Conservation (phyloP, 2,329 filamentous ascomycete species). For the Botrytis porri region DNA sequence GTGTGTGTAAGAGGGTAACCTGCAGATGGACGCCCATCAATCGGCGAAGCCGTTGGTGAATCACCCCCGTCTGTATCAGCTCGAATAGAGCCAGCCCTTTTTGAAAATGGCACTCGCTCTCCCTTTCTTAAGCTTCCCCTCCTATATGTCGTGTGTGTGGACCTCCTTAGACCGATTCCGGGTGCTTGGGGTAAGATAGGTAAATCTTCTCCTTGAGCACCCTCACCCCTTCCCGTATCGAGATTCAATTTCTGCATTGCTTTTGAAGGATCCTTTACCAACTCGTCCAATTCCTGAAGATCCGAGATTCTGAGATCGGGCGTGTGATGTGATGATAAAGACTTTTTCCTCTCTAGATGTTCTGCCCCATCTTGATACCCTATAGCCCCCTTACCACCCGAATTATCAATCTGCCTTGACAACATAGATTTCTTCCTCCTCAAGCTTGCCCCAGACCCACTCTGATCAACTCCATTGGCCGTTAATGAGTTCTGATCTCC, state of each 20-base stretch:
- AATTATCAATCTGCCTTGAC: conserved; percentile 82
- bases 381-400: conserved; percentile 53
- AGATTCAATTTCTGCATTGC: conserved; percentile 65
- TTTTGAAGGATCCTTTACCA: conserved; percentile 76
- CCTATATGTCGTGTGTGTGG: conserved; percentile 87
- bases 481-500: conserved; percentile 64
- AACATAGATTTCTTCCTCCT: conserved; percentile 93
- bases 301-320: conserved; percentile 61
- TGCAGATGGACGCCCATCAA: conserved; percentile 42
- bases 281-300: conserved; percentile 67
- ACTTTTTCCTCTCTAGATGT: conserved; percentile 69
- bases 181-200: conserved; percentile 78
- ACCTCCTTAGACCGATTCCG: conserved; percentile 78
- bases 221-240: conserved; percentile 33
- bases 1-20: conserved; percentile 52
- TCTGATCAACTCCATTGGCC: conserved; percentile 53
- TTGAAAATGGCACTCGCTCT: conserved; percentile 71
- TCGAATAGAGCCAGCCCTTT: conserved; percentile 59
- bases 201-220: conserved; percentile 61
- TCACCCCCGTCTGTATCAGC: conserved; percentile 59
- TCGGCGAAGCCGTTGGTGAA: conserved; percentile 47
- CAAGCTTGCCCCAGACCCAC: conserved; percentile 58
- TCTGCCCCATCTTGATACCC: conserved; percentile 84
- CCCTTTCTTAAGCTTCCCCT: conserved; percentile 81
- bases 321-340: conserved; percentile 48